These are phyloP conservation scores for Lasiosphaeria ovina DNA, from an alignment of 495 filamentous ascomycete genomes.

Conservation along the genomic window DNA sequence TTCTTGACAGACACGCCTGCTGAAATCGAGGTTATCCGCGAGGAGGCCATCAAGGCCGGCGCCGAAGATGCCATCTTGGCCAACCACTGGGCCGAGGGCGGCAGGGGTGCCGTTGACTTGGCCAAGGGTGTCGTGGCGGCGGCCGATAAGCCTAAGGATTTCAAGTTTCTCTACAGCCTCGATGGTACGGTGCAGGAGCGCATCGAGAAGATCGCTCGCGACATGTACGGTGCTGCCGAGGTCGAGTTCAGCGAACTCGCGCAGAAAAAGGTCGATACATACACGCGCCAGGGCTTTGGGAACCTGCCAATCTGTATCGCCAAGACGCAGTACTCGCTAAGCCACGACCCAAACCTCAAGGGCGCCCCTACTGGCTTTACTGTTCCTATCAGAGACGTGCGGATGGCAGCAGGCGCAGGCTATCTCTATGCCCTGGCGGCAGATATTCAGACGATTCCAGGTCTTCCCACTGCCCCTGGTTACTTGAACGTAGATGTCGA, in stretches of 20 bases:
- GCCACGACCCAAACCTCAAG: slow-evolving; percentile 90
- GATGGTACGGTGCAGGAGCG: slow-evolving; percentile 82
- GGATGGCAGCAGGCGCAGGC: slow-evolving; percentile 90
- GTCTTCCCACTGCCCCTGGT: slow-evolving; percentile 89
- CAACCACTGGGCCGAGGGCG: slow-evolving; percentile 97
- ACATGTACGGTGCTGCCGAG: slow-evolving; percentile 89
- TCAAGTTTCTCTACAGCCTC: slow-evolving; percentile 81
- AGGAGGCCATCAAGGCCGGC: slow-evolving; percentile 89
- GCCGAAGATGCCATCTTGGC: slow-evolving; percentile 91
- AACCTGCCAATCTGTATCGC: slow-evolving; percentile 94
- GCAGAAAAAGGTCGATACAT: slow-evolving; percentile 92
- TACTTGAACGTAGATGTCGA: slow-evolving; percentile 97
- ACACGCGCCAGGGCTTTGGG: slow-evolving; percentile 86
- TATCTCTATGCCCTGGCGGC: slow-evolving; percentile 94
- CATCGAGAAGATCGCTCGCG: slow-evolving; percentile 84
- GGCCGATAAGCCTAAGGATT: slow-evolving; percentile 80
- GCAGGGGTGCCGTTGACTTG: slow-evolving; percentile 84
- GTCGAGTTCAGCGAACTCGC: slow-evolving; percentile 94
- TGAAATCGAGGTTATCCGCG: slow-evolving; percentile 81
- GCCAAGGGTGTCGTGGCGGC: slow-evolving; percentile 84
- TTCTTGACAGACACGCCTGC: slow-evolving; percentile 92
- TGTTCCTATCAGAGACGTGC: slow-evolving; percentile 90
- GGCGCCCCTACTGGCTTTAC: slow-evolving; percentile 96
- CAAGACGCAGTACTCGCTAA: slow-evolving; percentile 97
- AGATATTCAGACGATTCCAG: slow-evolving; percentile 97